phyloP scores from a whole-genome alignment of 495 filamentous ascomycete genomes.

The Aspergillus leporis region DNA sequence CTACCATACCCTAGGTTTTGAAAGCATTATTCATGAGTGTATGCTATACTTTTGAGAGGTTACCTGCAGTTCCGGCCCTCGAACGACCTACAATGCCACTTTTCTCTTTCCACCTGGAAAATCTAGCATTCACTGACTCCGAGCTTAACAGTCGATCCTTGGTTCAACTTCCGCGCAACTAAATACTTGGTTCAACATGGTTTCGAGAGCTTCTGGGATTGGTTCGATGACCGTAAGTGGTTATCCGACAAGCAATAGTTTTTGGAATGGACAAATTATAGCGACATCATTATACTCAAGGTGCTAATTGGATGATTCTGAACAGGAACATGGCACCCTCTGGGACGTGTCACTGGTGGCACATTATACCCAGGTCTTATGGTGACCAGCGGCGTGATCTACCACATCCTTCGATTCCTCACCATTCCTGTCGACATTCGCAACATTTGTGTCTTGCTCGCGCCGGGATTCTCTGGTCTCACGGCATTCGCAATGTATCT shows the following conservation, averaged over 20 bases:
- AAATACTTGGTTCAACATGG: slow-evolving; percentile 96
- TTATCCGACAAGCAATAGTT: not conserved
- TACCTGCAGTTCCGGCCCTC: not conserved
- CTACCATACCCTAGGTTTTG: slow-evolving; percentile 66
- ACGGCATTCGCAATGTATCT: slow-evolving; percentile 94
- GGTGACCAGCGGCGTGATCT: slow-evolving; percentile 97
- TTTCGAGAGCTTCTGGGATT: slow-evolving; percentile 99
- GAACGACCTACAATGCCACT: not conserved
- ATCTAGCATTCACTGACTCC: slow-evolving; percentile 20
- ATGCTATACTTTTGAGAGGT: slow-evolving; percentile 30
- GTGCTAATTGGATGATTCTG: slow-evolving; percentile 9
- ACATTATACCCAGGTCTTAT: slow-evolving; percentile 98
- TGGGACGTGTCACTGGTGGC: slow-evolving; percentile 97
- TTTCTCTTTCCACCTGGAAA: slow-evolving; percentile 5
- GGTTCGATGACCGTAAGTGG: slow-evolving; percentile 94
- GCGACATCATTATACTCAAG: not conserved
- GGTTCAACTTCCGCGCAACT: slow-evolving; percentile 99
- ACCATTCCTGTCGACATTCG: slow-evolving; percentile 97
- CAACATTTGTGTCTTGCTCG: slow-evolving; percentile 96
- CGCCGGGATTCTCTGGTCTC: slow-evolving; percentile 92
- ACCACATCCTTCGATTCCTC: slow-evolving; percentile 88
- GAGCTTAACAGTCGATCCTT: slow-evolving; percentile 81
- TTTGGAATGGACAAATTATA: no score
- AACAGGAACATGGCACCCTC: slow-evolving; percentile 94
- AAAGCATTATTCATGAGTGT: slow-evolving; percentile 99